Conservation (phyloP, 78 protist species). For the Creolimax fragrantissima region DNA sequence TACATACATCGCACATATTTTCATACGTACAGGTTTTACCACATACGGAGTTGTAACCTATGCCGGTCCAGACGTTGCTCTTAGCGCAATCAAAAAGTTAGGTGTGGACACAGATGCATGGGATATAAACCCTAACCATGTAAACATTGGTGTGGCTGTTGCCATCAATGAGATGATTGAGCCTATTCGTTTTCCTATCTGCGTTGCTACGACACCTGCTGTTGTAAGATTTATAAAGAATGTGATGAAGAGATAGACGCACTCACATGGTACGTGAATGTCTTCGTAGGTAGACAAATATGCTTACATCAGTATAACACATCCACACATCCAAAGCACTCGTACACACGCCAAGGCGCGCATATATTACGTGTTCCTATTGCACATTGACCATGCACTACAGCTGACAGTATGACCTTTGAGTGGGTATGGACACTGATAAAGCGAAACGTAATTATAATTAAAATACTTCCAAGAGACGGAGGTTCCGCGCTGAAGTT, state of each 20-base stretch:
- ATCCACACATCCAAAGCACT: too few relatives aligned
- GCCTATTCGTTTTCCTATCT: neutral
- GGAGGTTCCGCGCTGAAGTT: too few relatives aligned
- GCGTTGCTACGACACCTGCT: neutral
- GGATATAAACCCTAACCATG: neutral
- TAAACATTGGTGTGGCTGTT: neutral
- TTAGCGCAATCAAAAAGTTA: neutral
- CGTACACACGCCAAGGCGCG: too few relatives aligned
- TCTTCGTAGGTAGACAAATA: too few relatives aligned
- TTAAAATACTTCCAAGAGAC: too few relatives aligned
- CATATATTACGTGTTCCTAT: too few relatives aligned
- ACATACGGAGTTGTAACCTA: neutral
- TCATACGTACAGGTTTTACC: neutral
- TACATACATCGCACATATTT: neutral
- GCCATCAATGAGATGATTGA: neutral
- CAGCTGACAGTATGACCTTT: too few relatives aligned
- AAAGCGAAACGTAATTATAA: too few relatives aligned
- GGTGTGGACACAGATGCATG: neutral
- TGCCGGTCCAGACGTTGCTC: neutral
- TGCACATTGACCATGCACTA: too few relatives aligned
- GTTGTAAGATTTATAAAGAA: neutral
- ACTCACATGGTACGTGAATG: too few relatives aligned
- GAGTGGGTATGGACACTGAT: too few relatives aligned
- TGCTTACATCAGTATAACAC: too few relatives aligned
- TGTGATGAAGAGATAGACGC: neutral